These are phyloP conservation scores for Ogataea nakhonphanomensis DNA, from an alignment of 805 yeast species.

Conservation along the genomic window DNA sequence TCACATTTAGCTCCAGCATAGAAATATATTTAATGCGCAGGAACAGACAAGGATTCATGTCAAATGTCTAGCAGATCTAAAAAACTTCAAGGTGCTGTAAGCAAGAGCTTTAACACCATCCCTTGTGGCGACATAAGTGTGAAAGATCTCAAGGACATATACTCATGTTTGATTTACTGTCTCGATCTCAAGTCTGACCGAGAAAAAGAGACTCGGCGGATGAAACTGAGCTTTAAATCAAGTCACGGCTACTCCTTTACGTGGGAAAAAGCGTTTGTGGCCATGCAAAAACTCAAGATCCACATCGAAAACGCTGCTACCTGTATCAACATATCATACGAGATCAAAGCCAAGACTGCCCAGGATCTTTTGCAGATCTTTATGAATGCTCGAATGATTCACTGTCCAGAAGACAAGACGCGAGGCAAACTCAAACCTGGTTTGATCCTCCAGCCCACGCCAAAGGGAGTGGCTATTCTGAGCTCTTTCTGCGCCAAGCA, in stretches of 20 bases:
- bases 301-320: constrained; percentile 47
- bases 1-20: constrained; percentile 4
- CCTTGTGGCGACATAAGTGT: constrained; percentile 51
- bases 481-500: constrained; percentile 54
- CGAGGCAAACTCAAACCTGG: constrained; percentile 41
- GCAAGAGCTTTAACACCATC: constrained; percentile 34
- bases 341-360: constrained; percentile 49
- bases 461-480: constrained; percentile 79
- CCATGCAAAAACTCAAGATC: constrained; percentile 48
- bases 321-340: constrained; percentile 51
- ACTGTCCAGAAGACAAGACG: constrained; percentile 75
- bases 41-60: constrained; percentile 1
- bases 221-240: constrained; percentile 20
- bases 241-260: constrained; percentile 52
- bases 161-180: constrained; percentile 43
- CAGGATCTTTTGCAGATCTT: constrained; percentile 45
- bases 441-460: constrained; percentile 72
- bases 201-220: constrained; percentile 11
- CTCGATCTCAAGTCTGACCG: constrained; percentile 38
- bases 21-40: constrained; percentile 3
- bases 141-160: constrained; percentile 60
- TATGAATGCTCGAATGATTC: constrained; percentile 61
- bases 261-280: constrained; percentile 45
- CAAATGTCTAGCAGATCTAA: constrained; percentile 2
- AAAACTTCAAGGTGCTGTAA: constrained; percentile 16